Percentiles rank a stretch among this genome's conserved stretches.
Evolutionary conservation across 345 rosid species (phyloP).

Genomic region (Hibiscus mutabilis): DNA sequence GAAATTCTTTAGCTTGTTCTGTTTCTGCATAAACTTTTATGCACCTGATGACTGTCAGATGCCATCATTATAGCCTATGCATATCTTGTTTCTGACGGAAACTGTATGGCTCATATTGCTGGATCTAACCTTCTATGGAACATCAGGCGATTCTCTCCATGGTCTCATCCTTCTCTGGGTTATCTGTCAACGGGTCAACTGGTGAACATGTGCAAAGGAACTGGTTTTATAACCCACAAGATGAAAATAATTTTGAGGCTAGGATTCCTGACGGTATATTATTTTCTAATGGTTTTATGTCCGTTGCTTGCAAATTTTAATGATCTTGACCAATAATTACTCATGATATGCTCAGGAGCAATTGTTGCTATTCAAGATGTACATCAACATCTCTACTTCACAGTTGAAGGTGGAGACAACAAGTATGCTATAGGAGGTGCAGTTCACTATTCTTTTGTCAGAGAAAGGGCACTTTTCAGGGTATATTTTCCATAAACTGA

Average conservation of each 20-base stretch:
- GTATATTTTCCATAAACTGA: conserved; percentile 28
- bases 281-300: conserved; percentile 11
- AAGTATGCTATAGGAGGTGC: conserved; percentile 50
- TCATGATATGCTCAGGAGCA: conserved; percentile 47
- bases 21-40: not conserved
- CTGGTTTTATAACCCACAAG: conserved; percentile 30
- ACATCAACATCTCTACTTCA: conserved; percentile 73
- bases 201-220: conserved; percentile 28
- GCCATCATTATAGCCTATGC: not conserved
- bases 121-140: conserved; percentile 18
- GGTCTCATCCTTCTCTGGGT: conserved; percentile 47
- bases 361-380: conserved; percentile 84
- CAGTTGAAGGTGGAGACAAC: conserved; percentile 59
- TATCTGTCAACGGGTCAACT: conserved; percentile 31
- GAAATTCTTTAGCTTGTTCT: conserved; percentile 7
- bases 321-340: conserved; percentile 15
- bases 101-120: conserved; percentile 12
- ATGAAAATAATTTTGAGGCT: conserved; percentile 38
- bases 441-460: conserved; percentile 81
- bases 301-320: conserved; percentile 12
- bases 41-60: not conserved
- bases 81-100: not conserved
- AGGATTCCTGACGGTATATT: conserved; percentile 70
- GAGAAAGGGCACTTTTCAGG: conserved; percentile 81
- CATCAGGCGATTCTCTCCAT: conserved; percentile 63